Evolutionary conservation across 768 basidiomycete genomes (phyloP), one percentile per base, ranked within the genome.

Genomic region (Termitomyces sp.): DNA sequence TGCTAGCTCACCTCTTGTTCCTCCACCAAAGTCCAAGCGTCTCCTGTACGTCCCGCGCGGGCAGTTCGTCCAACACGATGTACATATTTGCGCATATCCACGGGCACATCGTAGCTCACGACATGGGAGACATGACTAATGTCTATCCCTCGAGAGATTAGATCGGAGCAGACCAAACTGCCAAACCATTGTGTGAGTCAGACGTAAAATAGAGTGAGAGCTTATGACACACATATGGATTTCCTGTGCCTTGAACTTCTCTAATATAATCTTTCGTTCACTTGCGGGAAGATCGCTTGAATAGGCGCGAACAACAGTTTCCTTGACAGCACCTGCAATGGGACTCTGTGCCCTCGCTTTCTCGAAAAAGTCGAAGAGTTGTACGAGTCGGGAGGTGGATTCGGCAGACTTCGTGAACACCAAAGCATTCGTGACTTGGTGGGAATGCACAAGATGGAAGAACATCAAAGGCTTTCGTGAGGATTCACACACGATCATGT

Each of bases 61-160:
- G 97, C 97, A 5, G 97, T 98, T 44, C 97, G 82, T 22, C 97
- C 97, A 9, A 95, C 96, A 53, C 97, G 88, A 71, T 99, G 97
- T 12, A 99, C 92, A 67, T 99, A 99, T 71, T 98, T 98, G 51
- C 93, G 83, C 84, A 98, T 95, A 70, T 98, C 97, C n/a, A 97
- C 82, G 9, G 97, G 95, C 2, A 85, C 87, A 69, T 99, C 97
- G 70, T 99, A 98, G 67, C 89, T 95, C 47, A 99, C 84, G 32
- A 99, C 96, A 71, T 97, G 91, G 3, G 87, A 84, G 34, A 98
- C 93, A 62, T 93, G 86, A 57, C 87, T 90, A 57, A 99, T 91
- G 67, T 98, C 96, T 59, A 98, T 94, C 12, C 97, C 97, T 57
- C 97, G 87, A 3, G 96, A 92, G 58, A 98, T 91, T 10, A 99